Evolutionary conservation across 371 early-diverging fungal species (phyloP).

Genomic region (Syncephalis fuscata): DNA sequence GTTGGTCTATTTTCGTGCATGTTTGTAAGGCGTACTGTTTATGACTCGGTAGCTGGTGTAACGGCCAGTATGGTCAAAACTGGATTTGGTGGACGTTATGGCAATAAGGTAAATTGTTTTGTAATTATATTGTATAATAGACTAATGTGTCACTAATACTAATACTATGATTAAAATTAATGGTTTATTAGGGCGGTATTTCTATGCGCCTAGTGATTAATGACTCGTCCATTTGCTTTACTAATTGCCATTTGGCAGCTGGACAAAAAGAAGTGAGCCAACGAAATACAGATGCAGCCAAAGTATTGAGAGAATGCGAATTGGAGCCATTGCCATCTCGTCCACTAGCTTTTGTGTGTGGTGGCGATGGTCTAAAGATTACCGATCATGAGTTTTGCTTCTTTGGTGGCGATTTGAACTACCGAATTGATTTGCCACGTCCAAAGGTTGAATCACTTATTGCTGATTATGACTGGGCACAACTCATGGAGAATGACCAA

Average conservation of each 20-base stretch:
- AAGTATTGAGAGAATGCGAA: conserved; percentile 43
- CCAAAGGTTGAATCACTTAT: conserved; percentile 31
- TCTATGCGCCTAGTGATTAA: conserved; percentile 55
- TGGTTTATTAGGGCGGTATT: conserved; percentile 44
- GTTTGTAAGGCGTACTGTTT: conserved; percentile 30
- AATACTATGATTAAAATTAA: neutral
- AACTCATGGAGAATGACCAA: conserved; percentile 41
- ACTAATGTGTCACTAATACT: no score
- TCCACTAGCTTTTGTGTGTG: conserved; percentile 20
- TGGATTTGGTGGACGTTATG: conserved; percentile 68
- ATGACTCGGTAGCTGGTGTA: conserved; percentile 13
- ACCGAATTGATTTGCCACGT: conserved; percentile 53
- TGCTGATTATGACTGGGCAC: conserved; percentile 13
- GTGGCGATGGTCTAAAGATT: conserved; percentile 45
- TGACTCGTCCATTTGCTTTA: conserved; percentile 66
- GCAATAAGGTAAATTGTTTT: conserved; percentile 49
- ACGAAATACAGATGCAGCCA: conserved; percentile 56
- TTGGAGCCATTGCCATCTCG: conserved; percentile 17
- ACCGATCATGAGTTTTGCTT: conserved; percentile 64
- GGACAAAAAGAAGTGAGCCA: conserved; percentile 52
- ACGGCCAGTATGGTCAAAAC: conserved; percentile 51
- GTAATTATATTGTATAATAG: neutral
- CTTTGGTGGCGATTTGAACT: conserved; percentile 71
- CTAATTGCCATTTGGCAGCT: conserved; percentile 76
- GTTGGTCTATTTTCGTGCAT: conserved; percentile 69